Percentiles rank a stretch among this genome's conserved stretches.
phyloP scores from a whole-genome alignment of 805 yeast species.

The Sporopachydermia lactativora region DNA sequence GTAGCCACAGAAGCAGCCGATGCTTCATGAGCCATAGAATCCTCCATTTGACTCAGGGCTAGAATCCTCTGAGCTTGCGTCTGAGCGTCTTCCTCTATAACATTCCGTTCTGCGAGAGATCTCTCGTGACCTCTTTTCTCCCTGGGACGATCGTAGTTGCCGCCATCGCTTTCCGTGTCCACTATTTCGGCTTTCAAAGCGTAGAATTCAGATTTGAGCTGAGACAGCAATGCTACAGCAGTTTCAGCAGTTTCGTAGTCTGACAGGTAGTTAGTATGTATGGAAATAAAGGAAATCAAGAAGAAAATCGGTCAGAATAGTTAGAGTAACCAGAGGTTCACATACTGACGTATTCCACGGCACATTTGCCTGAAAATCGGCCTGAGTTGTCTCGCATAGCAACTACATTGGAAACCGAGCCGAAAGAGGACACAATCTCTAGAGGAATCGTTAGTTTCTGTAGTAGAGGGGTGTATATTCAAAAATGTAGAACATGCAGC shows the following conservation, averaged over 20 bases:
- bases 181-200: not conserved
- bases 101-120: not conserved
- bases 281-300: too few relatives aligned
- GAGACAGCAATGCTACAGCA: not conserved
- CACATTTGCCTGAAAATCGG: not conserved
- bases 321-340: too few relatives aligned
- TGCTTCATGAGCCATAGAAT: not conserved
- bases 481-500: too few relatives aligned
- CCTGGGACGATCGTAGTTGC: not conserved
- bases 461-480: too few relatives aligned
- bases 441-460: not conserved
- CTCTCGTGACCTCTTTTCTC: not conserved
- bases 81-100: slow-evolving; percentile 1
- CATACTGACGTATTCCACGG: slow-evolving; percentile 1
- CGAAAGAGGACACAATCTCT: slow-evolving; percentile 1
- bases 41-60: not conserved
- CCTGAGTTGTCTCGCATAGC: not conserved
- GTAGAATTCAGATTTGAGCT: not conserved
- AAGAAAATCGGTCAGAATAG: too few relatives aligned
- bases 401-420: not conserved
- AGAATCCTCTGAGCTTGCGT: slow-evolving; percentile 1
- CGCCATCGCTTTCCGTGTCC: not conserved
- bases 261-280: not conserved
- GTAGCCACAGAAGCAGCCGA: not conserved
- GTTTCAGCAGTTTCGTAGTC: not conserved